Percentiles rank a stretch among this genome's conserved stretches.
phyloP scores from a whole-genome alignment of 2,329 filamentous ascomycete genomes.

The Trichoderma koningiopsis region DNA sequence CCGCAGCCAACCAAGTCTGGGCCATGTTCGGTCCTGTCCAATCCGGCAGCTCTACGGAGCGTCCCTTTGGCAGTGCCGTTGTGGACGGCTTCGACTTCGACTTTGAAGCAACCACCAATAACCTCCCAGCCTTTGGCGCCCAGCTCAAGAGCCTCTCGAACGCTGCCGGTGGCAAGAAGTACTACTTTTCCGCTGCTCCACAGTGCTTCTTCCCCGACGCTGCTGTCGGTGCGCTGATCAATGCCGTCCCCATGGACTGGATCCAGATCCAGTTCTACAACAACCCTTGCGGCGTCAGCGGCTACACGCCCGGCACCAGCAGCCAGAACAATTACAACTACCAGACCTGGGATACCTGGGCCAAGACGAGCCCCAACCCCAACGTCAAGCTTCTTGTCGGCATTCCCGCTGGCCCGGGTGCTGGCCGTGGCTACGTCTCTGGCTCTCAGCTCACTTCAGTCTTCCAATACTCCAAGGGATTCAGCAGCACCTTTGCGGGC shows the following conservation, averaged over 20 bases:
- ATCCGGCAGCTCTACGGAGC: slow-evolving; percentile 48
- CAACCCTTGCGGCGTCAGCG: slow-evolving; percentile 64
- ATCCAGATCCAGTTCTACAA: slow-evolving; percentile 70
- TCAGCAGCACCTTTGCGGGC: slow-evolving; percentile 63
- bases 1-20: slow-evolving; percentile 67
- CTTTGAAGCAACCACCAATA: slow-evolving; percentile 62
- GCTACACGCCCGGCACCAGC: slow-evolving; percentile 48
- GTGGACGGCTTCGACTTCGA: slow-evolving; percentile 80
- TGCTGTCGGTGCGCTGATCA: slow-evolving; percentile 59
- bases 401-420: slow-evolving; percentile 57
- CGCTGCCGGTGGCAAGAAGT: slow-evolving; percentile 55
- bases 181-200: slow-evolving; percentile 65
- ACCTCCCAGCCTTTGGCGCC: slow-evolving; percentile 63
- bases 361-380: slow-evolving; percentile 59
- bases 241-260: slow-evolving; percentile 60
- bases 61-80: slow-evolving; percentile 67
- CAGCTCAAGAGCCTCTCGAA: slow-evolving; percentile 60
- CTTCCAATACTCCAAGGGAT: slow-evolving; percentile 57
- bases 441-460: slow-evolving; percentile 51
- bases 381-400: slow-evolving; percentile 64
- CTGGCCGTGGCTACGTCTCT: slow-evolving; percentile 57
- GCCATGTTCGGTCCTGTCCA: slow-evolving; percentile 65
- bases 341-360: slow-evolving; percentile 66
- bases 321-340: slow-evolving; percentile 63
- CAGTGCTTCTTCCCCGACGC: slow-evolving; percentile 69